Percentiles rank a stretch among this genome's conserved stretches.
Evolutionary conservation across 1,284 basidiomycete genomes (phyloP).

Genomic region (Trichosporon sp.): DNA sequence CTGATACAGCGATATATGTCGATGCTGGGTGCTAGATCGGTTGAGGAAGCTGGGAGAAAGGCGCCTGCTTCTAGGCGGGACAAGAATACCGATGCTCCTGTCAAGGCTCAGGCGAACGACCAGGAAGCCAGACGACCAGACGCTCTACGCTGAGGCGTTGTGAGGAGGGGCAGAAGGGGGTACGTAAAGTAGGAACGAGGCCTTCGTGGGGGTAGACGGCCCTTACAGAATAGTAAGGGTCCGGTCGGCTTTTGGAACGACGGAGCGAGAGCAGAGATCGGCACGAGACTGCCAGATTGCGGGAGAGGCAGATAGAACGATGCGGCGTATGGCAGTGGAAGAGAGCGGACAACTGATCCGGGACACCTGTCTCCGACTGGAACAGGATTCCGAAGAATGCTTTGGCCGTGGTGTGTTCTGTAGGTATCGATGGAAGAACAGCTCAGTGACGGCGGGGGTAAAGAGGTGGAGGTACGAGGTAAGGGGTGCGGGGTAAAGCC

Average conservation of each 20-base stretch:
- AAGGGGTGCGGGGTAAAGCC: neutral
- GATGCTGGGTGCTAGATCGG: neutral
- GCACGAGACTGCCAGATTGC: neutral
- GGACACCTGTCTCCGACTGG: neutral
- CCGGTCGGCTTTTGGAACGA: neutral
- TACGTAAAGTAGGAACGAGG: constrained; percentile 1
- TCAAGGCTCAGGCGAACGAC: neutral
- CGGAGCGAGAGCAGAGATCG: neutral
- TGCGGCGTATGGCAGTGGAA: neutral
- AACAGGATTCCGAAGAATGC: neutral
- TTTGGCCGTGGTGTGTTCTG: neutral
- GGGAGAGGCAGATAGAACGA: neutral
- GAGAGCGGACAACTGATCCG: neutral
- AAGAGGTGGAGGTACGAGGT: neutral
- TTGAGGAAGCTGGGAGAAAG: neutral
- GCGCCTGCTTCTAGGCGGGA: neutral
- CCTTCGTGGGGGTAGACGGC: neutral
- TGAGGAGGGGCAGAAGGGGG: neutral
- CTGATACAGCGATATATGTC: neutral
- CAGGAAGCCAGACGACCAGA: neutral
- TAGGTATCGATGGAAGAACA: neutral
- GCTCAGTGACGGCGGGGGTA: neutral
- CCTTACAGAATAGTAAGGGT: neutral
- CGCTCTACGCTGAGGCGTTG: neutral
- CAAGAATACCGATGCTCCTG: neutral